phyloP scores from a whole-genome alignment of 2,329 filamentous ascomycete genomes.

The Calonectria pseudoreteaudii region DNA sequence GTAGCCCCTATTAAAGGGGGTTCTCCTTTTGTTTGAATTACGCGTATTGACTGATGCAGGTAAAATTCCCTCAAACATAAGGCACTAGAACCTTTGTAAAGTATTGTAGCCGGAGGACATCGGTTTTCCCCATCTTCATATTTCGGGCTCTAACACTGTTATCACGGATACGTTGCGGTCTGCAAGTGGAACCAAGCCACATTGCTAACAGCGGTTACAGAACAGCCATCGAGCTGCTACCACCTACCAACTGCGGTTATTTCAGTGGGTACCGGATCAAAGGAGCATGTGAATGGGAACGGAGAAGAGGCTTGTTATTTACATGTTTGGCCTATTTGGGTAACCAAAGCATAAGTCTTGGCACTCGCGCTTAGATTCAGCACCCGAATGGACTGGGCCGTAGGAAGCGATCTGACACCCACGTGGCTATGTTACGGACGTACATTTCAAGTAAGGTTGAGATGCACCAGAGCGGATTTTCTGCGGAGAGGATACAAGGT shows the following conservation, averaged over 20 bases:
- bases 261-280: too few relatives aligned
- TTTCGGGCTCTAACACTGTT: neutral
- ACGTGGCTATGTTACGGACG: neutral
- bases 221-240: neutral
- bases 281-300: neutral
- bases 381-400: neutral
- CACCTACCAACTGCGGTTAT: neutral
- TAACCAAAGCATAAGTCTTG: neutral
- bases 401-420: neutral
- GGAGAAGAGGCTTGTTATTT: neutral
- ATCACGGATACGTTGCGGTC: neutral
- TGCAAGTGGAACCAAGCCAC: neutral
- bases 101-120: neutral
- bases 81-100: neutral
- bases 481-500: neutral
- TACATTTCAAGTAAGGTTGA: neutral
- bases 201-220: neutral
- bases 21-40: neutral
- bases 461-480: neutral
- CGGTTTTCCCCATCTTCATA: neutral
- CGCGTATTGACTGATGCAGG: too few relatives aligned
- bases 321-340: neutral
- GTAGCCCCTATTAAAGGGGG: too few relatives aligned
- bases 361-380: too few relatives aligned
- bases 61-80: neutral